Evolutionary conservation across 2,329 filamentous ascomycete species (phyloP).

Genomic region (Alternaria infectoria): DNA sequence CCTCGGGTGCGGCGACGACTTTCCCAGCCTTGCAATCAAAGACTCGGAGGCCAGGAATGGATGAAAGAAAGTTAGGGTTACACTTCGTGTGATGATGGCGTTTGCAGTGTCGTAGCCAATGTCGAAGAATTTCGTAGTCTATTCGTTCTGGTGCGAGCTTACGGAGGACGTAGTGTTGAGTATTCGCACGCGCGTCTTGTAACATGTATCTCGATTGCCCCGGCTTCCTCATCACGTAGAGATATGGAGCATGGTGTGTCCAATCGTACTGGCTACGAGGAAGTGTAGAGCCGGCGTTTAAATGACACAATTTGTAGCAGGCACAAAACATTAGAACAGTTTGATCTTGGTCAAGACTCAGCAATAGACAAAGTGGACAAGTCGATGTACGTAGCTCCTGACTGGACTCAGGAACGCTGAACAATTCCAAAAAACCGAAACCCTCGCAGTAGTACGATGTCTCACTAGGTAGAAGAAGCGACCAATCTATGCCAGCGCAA

Average conservation of each 20-base stretch:
- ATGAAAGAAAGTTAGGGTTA: accelerated
- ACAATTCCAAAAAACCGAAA: accelerated
- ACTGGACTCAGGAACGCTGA: accelerated
- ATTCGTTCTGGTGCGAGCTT: accelerated
- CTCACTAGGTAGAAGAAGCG: not conserved
- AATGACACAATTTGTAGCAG: no score
- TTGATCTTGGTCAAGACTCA: no score
- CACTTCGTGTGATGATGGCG: accelerated
- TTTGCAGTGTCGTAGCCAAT: not conserved
- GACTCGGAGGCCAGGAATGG: not conserved
- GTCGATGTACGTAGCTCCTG: not conserved
- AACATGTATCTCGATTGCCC: not conserved
- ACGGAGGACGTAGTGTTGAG: accelerated
- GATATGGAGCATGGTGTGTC: no score
- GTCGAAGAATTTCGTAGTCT: not conserved
- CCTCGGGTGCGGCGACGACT: not conserved
- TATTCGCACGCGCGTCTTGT: accelerated
- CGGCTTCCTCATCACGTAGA: no score
- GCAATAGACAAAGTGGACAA: no score
- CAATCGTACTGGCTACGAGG: no score
- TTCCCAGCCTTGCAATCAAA: not conserved
- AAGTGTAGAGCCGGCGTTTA: no score
- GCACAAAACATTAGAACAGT: no score
- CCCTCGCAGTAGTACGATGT: no score
- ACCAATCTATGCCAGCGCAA: not conserved